These are phyloP conservation scores for Mycena metata DNA, from an alignment of 768 basidiomycete genomes.

Conservation along the genomic window DNA sequence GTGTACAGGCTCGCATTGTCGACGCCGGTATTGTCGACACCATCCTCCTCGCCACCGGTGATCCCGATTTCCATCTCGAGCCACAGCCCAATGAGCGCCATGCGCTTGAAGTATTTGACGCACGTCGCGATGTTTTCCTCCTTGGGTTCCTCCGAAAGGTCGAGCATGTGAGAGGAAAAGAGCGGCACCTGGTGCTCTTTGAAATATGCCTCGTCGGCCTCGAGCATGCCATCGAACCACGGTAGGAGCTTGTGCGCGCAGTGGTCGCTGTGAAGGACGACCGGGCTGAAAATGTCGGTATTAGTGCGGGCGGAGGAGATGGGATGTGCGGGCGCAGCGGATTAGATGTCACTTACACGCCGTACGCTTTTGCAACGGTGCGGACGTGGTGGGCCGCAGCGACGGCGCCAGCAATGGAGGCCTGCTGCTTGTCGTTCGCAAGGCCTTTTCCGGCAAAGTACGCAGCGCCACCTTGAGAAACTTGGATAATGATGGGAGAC, in stretches of 20 bases:
- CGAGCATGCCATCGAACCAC: constrained; percentile 99
- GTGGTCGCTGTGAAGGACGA: constrained; percentile 98
- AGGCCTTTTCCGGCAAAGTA: constrained; percentile 98
- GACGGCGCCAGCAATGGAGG: constrained; percentile 91
- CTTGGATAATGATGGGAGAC: constrained; percentile 96
- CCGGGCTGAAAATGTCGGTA: constrained; percentile 70
- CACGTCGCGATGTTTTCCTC: constrained; percentile 96
- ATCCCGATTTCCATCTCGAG: constrained; percentile 99
- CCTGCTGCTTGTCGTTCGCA: constrained; percentile 94
- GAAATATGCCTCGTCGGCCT: constrained; percentile 93
- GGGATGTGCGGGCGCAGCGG: too few relatives aligned
- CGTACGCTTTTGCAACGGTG: constrained; percentile 88
- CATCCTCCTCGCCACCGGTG: constrained; percentile 99
- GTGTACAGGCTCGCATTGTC: constrained; percentile 97
- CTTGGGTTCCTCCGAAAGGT: constrained; percentile 92
- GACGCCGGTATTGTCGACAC: constrained; percentile 96
- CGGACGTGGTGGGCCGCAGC: constrained; percentile 95
- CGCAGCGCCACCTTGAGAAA: constrained; percentile 96
- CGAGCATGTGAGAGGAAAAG: constrained; percentile 99
- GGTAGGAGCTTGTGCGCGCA: constrained; percentile 98
- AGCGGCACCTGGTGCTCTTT: constrained; percentile 88
- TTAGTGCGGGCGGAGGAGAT: constrained; percentile 1
- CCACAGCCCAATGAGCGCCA: constrained; percentile 93
- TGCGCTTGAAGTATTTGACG: constrained; percentile 94
- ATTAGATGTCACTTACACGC: constrained; percentile 75